Base-by-base conservation (phyloP, 2,329 filamentous ascomycete species). In the Rhinocladiella similis region DNA sequence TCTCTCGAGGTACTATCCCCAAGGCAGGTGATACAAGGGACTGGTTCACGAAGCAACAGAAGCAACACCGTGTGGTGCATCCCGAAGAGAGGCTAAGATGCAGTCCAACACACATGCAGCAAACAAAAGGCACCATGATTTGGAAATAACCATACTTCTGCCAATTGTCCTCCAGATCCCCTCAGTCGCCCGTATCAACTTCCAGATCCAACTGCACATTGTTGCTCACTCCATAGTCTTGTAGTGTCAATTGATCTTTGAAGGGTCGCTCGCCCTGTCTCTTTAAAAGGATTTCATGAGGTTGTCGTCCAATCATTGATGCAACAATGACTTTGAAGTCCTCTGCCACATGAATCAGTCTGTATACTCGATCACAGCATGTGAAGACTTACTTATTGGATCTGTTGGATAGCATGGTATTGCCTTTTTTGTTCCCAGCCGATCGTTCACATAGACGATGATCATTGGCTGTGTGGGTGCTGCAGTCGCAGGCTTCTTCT, bases 171-270 rank as follows among this genome's bases (percentile, higher is more conserved):
- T 27, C 12, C 7, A n/a, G 3, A 6, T 39, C 5, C 27, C 22
- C 20, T 67, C 61, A 78, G 68, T 78, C 75, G 38, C 76, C 76
- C 3, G 76, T 78, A 57, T 77, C 76, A 59, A 78, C 75, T 64
- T 79, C 76, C 70, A 79, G 66, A 67, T 79, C 77, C 68, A 79
- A 68, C 63, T 79, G 77, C 47, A 96, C 91, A 9, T 93, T 93
- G 74, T 94, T 94, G 66, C 88, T 91, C 55, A 97, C 86, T n/a
- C 90, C 91, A 73, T 97, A 97, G 75, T 97, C 93, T 68, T 90
- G 90, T 65, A 97, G 73, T 33, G 86, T 92, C 59, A 97, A 80
- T 66, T 88, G 83, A 70, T 97, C 92, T 78, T 96, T 97, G 72
- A 97, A 97, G 20, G 93, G 92, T 63, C 92, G 77, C 75, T 97